Evolutionary conservation across 2,329 filamentous ascomycete species (phyloP).

Genomic region (Pezicula radicicola): DNA sequence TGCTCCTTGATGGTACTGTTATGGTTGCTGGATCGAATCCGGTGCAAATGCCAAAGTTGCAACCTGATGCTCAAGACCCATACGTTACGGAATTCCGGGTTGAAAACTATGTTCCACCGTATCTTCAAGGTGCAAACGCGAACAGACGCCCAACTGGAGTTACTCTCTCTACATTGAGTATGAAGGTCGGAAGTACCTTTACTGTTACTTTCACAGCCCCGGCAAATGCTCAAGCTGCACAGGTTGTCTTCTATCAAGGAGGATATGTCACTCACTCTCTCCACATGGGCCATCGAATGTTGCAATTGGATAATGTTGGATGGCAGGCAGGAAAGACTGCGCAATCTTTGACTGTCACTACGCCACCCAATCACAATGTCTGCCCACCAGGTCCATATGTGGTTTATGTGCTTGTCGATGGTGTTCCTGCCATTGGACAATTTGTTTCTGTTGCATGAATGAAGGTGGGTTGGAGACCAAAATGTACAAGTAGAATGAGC

Average conservation of each 20-base stretch:
- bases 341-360: conserved; percentile 47
- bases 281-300: conserved; percentile 60
- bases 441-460: conserved; percentile 22
- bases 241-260: conserved; percentile 53
- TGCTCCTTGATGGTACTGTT: conserved; percentile 57
- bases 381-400: conserved; percentile 59
- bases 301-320: conserved; percentile 47
- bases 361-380: conserved; percentile 52
- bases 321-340: conserved; percentile 37
- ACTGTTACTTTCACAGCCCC: conserved; percentile 44
- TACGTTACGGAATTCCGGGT: conserved; percentile 60
- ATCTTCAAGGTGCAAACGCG: conserved; percentile 49
- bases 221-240: conserved; percentile 37
- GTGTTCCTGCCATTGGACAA: conserved; percentile 26
- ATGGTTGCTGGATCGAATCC: conserved; percentile 60
- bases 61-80: conserved; percentile 38
- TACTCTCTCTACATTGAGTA: conserved; percentile 37
- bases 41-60: conserved; percentile 52
- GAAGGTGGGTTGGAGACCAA: no score
- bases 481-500: no score
- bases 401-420: conserved; percentile 48
- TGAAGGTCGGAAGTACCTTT: conserved; percentile 40
- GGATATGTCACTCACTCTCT: conserved; percentile 59
- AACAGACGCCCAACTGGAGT: conserved; percentile 45
- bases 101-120: conserved; percentile 59